A percentile compares a stretch with the other conserved stretches of the same genome.
Conservation (phyloP, 2,329 filamentous ascomycete species). For the Aspergillus ibericus region DNA sequence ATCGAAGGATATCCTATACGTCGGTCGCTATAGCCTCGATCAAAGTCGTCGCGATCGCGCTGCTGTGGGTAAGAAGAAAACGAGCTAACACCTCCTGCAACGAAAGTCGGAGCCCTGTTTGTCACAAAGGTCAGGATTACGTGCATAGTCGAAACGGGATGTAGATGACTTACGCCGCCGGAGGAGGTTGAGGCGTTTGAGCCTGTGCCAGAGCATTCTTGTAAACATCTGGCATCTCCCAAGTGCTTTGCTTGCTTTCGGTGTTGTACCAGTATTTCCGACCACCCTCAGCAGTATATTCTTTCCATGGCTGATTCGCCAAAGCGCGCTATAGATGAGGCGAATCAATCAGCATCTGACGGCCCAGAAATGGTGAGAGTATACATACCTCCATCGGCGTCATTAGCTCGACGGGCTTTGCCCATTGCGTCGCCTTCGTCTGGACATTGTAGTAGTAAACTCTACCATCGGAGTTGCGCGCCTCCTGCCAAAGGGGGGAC, state of each 20-base stretch:
- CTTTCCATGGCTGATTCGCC: conserved; percentile 84
- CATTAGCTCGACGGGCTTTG: conserved; percentile 89
- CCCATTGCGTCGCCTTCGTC: conserved; percentile 91
- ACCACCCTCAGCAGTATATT: conserved; percentile 83
- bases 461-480: conserved; percentile 76
- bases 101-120: conserved; percentile 54
- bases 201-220: conserved; percentile 69
- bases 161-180: conserved; percentile 45
- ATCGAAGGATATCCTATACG: conserved; percentile 47
- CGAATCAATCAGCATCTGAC: background rate
- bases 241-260: conserved; percentile 86
- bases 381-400: conserved; percentile 69
- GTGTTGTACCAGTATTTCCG: conserved; percentile 95
- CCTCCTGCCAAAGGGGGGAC: conserved; percentile 72
- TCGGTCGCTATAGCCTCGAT: conserved; percentile 48
- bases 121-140: conserved; percentile 41
- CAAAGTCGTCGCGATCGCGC: conserved; percentile 52
- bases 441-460: conserved; percentile 87
- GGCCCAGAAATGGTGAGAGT: conserved; percentile 5
- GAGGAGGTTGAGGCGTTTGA: conserved; percentile 44
- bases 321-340: conserved; percentile 65
- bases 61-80: conserved; percentile 42
- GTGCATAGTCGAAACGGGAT: background rate
- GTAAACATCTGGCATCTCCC: conserved; percentile 87
- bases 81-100: conserved; percentile 56